These are phyloP conservation scores for Calocybe gangraenosa DNA, from an alignment of 768 basidiomycete species.

Conservation along the genomic window DNA sequence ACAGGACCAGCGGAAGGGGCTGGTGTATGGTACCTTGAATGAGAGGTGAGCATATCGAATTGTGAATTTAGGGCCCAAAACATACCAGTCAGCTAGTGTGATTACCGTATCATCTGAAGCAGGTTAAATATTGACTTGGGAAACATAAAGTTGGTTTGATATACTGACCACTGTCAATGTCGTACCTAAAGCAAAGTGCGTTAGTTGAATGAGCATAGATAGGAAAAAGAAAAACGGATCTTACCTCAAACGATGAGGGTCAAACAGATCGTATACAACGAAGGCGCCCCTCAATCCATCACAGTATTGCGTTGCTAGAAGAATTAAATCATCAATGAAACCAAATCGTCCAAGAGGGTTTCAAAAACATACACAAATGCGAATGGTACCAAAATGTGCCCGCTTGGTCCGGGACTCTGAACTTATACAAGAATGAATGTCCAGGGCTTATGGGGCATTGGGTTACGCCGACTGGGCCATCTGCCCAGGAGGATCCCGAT, in stretches of 20 bases:
- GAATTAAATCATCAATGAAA: neutral
- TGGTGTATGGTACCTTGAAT: conserved; percentile 33
- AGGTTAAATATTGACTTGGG: neutral
- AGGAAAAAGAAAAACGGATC: conserved; percentile 17
- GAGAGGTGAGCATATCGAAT: neutral
- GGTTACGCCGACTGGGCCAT: conserved; percentile 38
- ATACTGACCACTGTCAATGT: conserved; percentile 12
- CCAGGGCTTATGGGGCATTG: conserved; percentile 45
- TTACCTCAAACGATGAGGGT: conserved; percentile 26
- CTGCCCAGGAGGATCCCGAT: conserved; percentile 35
- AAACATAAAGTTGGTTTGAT: neutral
- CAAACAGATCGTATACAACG: conserved; percentile 29
- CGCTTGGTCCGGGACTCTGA: conserved; percentile 23
- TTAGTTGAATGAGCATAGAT: too few species aligned
- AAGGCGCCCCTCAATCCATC: conserved; percentile 37
- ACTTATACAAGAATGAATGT: conserved; percentile 39
- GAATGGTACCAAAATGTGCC: conserved; percentile 38
- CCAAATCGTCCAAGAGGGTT: neutral
- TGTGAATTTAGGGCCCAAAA: neutral
- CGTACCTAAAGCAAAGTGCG: conserved; percentile 10
- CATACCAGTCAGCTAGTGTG: conserved; percentile 2
- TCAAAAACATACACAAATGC: conserved; percentile 8
- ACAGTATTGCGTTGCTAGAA: conserved; percentile 32
- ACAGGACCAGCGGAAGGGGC: conserved; percentile 18
- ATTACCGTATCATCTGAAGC: conserved; percentile 2